Conservation (phyloP, 768 basidiomycete species). For the Tubosaeta brunneosetosa region DNA sequence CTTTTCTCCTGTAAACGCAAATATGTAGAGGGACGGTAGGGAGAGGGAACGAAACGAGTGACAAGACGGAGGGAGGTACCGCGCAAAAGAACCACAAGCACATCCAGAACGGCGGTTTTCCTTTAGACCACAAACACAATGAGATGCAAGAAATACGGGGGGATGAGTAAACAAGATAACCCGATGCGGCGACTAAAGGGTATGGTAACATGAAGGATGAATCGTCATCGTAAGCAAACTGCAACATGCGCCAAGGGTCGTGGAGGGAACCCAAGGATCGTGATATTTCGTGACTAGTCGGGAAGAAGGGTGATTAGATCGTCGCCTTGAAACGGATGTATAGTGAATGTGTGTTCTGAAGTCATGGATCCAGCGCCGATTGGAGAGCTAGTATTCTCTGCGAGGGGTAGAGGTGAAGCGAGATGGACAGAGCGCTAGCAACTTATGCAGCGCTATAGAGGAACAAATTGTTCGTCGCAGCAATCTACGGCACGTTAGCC, state of each 20-base stretch:
- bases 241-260: constrained; percentile 14
- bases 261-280: constrained; percentile 13
- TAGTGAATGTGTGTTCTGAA: constrained; percentile 11
- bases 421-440: constrained; percentile 1
- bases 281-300: constrained; percentile 22
- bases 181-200: constrained; percentile 27
- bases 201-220: constrained; percentile 27
- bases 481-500: constrained; percentile 55
- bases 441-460: constrained; percentile 38
- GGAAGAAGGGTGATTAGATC: constrained; percentile 19
- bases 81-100: constrained; percentile 12
- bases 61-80: constrained; percentile 6
- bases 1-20: constrained; percentile 19
- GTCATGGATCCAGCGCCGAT: constrained; percentile 11
- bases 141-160: constrained; percentile 21
- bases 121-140: constrained; percentile 18
- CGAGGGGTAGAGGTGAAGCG: not conserved
- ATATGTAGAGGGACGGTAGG: constrained; percentile 13
- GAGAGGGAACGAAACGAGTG: constrained; percentile 10
- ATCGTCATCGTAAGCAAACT: constrained; percentile 31
- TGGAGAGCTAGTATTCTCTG: constrained; percentile 13
- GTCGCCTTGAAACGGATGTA: constrained; percentile 25
- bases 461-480: constrained; percentile 61
- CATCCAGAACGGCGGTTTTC: constrained; percentile 18
- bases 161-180: constrained; percentile 28